Evolutionary conservation across 179 eudicot genomes (phyloP).

Genomic region (Camellia oleifera): DNA sequence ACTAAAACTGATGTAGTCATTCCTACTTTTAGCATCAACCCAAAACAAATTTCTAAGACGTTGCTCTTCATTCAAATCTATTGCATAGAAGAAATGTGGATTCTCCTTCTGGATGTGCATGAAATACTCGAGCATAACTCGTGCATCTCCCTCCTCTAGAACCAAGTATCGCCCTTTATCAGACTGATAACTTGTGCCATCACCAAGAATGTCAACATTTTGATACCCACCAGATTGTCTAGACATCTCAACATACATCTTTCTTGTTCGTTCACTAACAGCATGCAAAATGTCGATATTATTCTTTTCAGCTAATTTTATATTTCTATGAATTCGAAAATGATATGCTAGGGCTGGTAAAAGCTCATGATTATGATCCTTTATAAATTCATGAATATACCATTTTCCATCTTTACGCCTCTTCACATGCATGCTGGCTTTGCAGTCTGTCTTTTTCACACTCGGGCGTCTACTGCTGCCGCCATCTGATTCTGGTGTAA

Average conservation of each 20-base stretch:
- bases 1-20: conserved; percentile 53
- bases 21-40: conserved; percentile 76
- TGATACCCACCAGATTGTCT: conserved; percentile 34
- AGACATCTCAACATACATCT: conserved; percentile 64
- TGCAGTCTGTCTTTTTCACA: conserved; percentile 65
- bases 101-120: conserved; percentile 35
- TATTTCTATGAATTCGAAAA: conserved; percentile 67
- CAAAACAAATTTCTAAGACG: conserved; percentile 56
- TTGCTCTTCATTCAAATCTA: conserved; percentile 39
- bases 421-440: conserved; percentile 78
- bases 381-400: conserved; percentile 63
- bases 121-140: conserved; percentile 37
- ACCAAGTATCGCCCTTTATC: conserved; percentile 34
- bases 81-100: conserved; percentile 40
- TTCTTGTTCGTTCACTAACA: conserved; percentile 72
- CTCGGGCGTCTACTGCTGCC: conserved; percentile 48
- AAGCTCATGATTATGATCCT: conserved; percentile 72
- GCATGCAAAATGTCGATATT: conserved; percentile 80
- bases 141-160: conserved; percentile 35
- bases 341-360: conserved; percentile 78
- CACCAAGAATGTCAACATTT: conserved; percentile 17
- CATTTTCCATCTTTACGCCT: conserved; percentile 64
- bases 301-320: conserved; percentile 69
- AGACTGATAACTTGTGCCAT: conserved; percentile 26
- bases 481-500: conserved; percentile 56